A percentile compares a stretch with the other conserved stretches of the same genome.
phyloP scores from a whole-genome alignment of 495 filamentous ascomycete species.

The Tuber microsphaerosporum region DNA sequence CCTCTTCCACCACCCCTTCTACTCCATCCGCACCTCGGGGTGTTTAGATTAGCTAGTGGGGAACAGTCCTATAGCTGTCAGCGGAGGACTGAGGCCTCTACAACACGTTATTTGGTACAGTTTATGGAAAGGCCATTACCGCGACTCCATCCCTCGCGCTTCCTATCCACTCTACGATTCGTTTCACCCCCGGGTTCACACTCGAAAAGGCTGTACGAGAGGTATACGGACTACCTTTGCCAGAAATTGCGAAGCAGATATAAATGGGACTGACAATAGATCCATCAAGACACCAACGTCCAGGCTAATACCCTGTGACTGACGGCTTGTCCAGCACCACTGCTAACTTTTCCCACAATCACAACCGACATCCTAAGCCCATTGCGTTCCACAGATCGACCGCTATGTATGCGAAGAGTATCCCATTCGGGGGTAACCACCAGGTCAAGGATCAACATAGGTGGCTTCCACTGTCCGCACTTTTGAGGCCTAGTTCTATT shows the following conservation, averaged over 20 bases:
- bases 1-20: no score
- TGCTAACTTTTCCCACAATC: conserved; percentile 27
- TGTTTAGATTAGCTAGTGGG: no score
- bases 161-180: conserved; percentile 37
- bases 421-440: conserved; percentile 30
- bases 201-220: conserved; percentile 20
- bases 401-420: conserved; percentile 26
- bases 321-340: conserved; percentile 21
- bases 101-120: conserved; percentile 10
- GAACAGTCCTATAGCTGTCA: no score
- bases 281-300: conserved; percentile 35
- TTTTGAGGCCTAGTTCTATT: conserved; percentile 10
- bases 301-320: conserved; percentile 27
- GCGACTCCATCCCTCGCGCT: conserved; percentile 35
- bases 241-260: neutral
- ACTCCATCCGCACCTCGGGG: no score
- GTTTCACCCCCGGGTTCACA: conserved; percentile 35
- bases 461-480: conserved; percentile 29
- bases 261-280: conserved; percentile 24
- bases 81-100: no score
- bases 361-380: conserved; percentile 34
- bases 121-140: conserved; percentile 34
- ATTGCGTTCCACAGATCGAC: conserved; percentile 9
- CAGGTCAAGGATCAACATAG: neutral
- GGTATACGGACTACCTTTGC: conserved; percentile 25